Evolutionary conservation across 139 green algal species (phyloP), one percentile per base, ranked within the genome.

Genomic region (Chlorella sp.): DNA sequence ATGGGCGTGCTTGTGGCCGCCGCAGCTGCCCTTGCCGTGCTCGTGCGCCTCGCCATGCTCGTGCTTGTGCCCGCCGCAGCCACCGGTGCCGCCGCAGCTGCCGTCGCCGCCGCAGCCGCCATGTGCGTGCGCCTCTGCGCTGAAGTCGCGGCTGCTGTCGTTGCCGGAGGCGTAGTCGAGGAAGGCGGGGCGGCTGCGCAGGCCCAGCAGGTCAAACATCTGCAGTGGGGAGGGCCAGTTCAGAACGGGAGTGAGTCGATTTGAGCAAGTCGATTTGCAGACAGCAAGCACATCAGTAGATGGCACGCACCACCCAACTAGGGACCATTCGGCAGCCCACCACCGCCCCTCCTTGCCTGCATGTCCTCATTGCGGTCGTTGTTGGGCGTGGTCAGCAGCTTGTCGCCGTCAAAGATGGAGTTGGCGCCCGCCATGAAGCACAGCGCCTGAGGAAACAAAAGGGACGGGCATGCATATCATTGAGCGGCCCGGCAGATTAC

Each of bases 361-460:
- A 86, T 36, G 76, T 95, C 91, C 73, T 92, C 93, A 47, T 89
- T 86, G 30, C 92, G 82, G 82, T 98, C 96, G 79, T 98, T 98
- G 93, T 99, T 99, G 68, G 95, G 88, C 0, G 97, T 99, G 26
- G 97, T 99, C 9, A 99, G 93, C 72, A 99, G 95, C 92, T 97
- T 98, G 92, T 99, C 97, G 39, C 97, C 97, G 62, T 97, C 96
- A 88, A 99, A 99, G 80, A 99, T 98, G 80, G 89, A 96, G 94
- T 99, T 99, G 67, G 97, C 97, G 26, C 97, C 97, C 2, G 97
- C 96, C 90, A 99, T 84, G 91, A 99, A 99, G 80, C 94, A 97
- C 65, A 99, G 86, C 30, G 96, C 97, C 92, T 98, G 93, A 79
- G 13, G 6, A 34, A 51, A 74, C 1, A 34, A 71, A 25, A 21